Conservation (phyloP, 768 basidiomycete genomes). For the Leccinum disarticulatum region DNA sequence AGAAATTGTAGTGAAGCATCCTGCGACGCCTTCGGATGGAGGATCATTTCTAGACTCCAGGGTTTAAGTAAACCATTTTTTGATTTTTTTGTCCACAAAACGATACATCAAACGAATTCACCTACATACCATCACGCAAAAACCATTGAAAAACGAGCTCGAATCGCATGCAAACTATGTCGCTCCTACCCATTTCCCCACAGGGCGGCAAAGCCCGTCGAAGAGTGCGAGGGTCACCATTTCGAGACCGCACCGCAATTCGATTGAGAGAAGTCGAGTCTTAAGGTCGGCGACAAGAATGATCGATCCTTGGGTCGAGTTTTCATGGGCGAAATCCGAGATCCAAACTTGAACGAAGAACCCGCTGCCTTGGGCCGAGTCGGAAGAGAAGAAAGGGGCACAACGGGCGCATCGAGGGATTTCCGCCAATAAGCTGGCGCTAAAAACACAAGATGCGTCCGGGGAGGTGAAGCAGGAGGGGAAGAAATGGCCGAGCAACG, state of each 20-base stretch:
- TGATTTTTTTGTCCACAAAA: neutral
- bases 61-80: neutral
- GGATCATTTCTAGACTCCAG: neutral
- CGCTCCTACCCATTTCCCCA: neutral
- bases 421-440: constrained; percentile 8
- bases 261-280: neutral
- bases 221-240: neutral
- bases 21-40: neutral
- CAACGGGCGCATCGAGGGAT: constrained; percentile 5
- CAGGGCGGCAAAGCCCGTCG: neutral
- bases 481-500: neutral
- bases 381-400: neutral
- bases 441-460: constrained; percentile 5
- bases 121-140: neutral
- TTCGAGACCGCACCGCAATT: neutral
- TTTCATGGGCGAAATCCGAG: neutral
- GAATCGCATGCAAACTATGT: neutral
- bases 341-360: neutral
- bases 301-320: neutral
- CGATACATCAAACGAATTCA: neutral
- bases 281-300: neutral
- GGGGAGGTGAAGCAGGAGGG: neutral
- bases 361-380: neutral
- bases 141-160: neutral
- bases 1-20: neutral